phyloP scores from a whole-genome alignment of 1,139 yeast species.

The Candida sanyaensis region DNA sequence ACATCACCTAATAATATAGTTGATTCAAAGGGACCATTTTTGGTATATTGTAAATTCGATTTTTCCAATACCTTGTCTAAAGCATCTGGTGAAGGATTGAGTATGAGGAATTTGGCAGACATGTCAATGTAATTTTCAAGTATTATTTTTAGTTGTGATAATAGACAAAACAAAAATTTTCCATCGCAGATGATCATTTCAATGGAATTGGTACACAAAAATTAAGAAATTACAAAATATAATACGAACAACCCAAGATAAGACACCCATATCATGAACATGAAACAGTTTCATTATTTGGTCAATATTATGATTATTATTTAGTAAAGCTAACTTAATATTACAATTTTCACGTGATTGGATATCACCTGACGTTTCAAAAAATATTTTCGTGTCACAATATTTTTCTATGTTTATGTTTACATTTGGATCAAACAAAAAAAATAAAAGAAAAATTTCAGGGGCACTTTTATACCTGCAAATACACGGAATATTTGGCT shows the following conservation, averaged over 20 bases:
- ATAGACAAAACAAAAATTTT: neutral
- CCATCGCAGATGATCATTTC: neutral
- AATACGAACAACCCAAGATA: too few species aligned
- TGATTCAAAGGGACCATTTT: constrained; percentile 67
- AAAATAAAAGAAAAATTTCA: neutral
- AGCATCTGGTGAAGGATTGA: constrained; percentile 47
- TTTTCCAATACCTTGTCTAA: constrained; percentile 47
- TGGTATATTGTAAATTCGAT: constrained; percentile 50
- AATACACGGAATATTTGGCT: too few species aligned
- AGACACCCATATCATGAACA: too few species aligned
- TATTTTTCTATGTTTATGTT: constrained; percentile 2
- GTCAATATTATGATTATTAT: too few species aligned
- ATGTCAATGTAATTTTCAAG: neutral
- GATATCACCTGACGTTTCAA: neutral
- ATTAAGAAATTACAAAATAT: too few species aligned
- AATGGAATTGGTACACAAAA: too few species aligned
- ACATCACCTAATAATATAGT: constrained; percentile 55
- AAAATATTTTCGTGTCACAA: neutral
- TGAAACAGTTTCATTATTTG: too few species aligned
- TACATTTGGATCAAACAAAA: constrained; percentile 2
- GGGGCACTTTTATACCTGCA: neutral
- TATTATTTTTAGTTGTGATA: neutral
- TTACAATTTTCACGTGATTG: neutral
- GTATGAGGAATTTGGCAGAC: constrained; percentile 41
- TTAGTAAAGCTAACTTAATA: neutral